Evolutionary conservation across 257 asterid genomes (phyloP).

Genomic region (Nicotiana sylvestris): DNA sequence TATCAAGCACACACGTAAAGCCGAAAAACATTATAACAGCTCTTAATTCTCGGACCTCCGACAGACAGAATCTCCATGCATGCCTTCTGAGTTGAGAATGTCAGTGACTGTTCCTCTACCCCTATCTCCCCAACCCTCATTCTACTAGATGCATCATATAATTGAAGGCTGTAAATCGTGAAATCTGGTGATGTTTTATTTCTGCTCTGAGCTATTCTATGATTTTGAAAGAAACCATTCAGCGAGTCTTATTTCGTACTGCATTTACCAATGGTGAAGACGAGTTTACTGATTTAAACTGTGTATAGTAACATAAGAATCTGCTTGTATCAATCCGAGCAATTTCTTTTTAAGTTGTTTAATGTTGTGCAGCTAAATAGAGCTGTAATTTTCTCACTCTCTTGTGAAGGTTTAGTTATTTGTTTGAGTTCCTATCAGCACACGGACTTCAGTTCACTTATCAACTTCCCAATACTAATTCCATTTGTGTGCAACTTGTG

Average conservation of each 20-base stretch:
- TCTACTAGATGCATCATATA: background rate
- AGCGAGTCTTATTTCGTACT: background rate
- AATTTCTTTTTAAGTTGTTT: background rate
- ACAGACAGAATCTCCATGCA: no score
- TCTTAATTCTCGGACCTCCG: background rate
- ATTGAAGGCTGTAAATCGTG: background rate
- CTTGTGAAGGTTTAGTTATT: background rate
- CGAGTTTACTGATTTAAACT: constrained; percentile 3
- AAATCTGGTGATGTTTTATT: background rate
- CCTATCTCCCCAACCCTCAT: background rate
- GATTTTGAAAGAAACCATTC: background rate
- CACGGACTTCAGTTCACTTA: background rate
- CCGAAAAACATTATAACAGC: background rate
- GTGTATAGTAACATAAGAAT: background rate
- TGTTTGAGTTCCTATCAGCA: background rate
- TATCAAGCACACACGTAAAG: background rate
- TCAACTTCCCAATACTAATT: background rate
- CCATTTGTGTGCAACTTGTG: background rate
- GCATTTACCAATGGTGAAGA: background rate
- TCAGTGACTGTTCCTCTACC: background rate
- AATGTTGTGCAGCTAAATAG: constrained; percentile 1
- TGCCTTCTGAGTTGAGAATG: background rate
- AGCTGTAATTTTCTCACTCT: background rate
- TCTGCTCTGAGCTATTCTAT: background rate
- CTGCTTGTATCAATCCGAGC: background rate